Conservation (phyloP, 371 early-diverging fungal species). For the Chytridium lagenaria region DNA sequence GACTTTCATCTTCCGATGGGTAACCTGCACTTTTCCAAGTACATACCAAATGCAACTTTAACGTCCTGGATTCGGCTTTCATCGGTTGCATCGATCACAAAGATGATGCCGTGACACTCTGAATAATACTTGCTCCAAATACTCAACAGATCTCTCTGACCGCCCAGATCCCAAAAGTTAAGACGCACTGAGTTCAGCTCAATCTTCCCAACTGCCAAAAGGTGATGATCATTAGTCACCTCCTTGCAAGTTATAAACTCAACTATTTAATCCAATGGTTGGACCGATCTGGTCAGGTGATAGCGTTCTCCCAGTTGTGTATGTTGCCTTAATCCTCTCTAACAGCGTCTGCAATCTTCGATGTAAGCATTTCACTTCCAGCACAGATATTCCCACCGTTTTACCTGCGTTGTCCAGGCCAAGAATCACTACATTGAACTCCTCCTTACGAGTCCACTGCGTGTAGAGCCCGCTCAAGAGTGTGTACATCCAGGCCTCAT, state of each 20-base stretch:
- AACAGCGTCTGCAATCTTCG: constrained; percentile 65
- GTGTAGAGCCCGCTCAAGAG: constrained; percentile 88
- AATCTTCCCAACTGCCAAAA: constrained; percentile 76
- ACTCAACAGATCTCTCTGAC: constrained; percentile 83
- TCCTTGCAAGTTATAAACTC: too few relatives aligned
- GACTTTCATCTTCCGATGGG: not conserved
- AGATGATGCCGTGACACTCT: constrained; percentile 93
- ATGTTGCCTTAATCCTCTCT: constrained; percentile 82
- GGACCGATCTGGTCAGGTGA: constrained; percentile 91
- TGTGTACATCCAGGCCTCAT: constrained; percentile 75
- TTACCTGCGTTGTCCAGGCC: constrained; percentile 97
- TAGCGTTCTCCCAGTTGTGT: constrained; percentile 69
- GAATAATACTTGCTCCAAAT: constrained; percentile 94
- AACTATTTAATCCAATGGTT: constrained; percentile 94
- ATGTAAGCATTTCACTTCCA: not conserved
- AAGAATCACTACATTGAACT: constrained; percentile 90
- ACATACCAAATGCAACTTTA: constrained; percentile 76
- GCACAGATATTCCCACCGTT: constrained; percentile 66
- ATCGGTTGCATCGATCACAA: constrained; percentile 91
- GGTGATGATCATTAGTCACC: not conserved
- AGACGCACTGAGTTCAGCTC: constrained; percentile 68
- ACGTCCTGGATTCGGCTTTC: constrained; percentile 81
- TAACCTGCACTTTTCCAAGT: constrained; percentile 7
- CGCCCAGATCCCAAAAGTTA: constrained; percentile 96
- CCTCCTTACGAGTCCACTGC: constrained; percentile 84